Conservation (phyloP, 192 early-diverging fungal species). For the Phycomyces blakesleeanus region DNA sequence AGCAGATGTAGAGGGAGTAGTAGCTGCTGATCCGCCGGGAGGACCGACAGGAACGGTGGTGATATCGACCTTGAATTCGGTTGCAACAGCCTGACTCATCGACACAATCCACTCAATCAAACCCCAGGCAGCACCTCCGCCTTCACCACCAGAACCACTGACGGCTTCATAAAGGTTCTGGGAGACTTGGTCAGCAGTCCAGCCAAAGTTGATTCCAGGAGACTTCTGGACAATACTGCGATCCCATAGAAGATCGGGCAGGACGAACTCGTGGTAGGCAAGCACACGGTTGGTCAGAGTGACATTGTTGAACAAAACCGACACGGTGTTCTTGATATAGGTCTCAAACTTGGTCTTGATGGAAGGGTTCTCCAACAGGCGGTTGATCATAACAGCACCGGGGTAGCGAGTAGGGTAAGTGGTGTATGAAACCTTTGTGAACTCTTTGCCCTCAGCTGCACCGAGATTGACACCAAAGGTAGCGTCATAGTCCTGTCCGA, state of each 20-base stretch:
- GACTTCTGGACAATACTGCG: conserved; percentile 42
- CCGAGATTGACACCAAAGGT: conserved; percentile 47
- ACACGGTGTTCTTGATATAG: conserved; percentile 40
- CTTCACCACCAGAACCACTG: conserved; percentile 1
- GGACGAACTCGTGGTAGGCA: conserved; percentile 37
- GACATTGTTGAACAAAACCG: conserved; percentile 44
- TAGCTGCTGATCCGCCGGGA: conserved; percentile 6
- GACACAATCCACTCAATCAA: conserved; percentile 41
- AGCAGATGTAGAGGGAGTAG: conserved; percentile 21
- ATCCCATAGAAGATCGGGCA: conserved; percentile 44
- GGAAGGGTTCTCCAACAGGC: conserved; percentile 37
- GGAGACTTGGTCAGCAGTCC: conserved; percentile 34
- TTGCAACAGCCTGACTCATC: conserved; percentile 29
- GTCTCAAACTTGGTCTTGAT: conserved; percentile 31
- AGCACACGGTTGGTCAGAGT: conserved; percentile 37
- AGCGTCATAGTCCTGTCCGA: conserved; percentile 47
- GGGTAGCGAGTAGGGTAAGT: conserved; percentile 32
- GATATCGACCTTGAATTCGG: conserved; percentile 19
- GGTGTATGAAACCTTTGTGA: conserved; percentile 34
- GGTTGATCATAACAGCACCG: conserved; percentile 40
- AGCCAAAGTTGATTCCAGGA: conserved; percentile 40
- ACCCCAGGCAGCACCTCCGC: conserved; percentile 40
- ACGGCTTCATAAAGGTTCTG: conserved; percentile 34
- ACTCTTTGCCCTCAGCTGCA: conserved; percentile 6
- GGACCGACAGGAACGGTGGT: conserved; percentile 3